Conservation (phyloP, 768 basidiomycete genomes). For the Termitomyces sp. region DNA sequence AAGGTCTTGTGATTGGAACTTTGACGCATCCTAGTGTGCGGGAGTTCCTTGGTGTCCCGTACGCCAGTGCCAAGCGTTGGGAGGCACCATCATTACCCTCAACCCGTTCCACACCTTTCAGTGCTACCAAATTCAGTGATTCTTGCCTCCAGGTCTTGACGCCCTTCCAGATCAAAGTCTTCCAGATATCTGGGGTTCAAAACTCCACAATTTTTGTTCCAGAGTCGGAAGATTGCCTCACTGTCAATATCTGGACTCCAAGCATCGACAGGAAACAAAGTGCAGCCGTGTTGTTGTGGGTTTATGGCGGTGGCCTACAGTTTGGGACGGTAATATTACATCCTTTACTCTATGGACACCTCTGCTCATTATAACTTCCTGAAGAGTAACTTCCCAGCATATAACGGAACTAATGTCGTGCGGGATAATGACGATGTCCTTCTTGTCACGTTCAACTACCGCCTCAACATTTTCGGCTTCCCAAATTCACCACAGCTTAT, state of each 20-base stretch:
- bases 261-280: conserved; percentile 26
- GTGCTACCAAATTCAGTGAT: conserved; percentile 26
- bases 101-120: conserved; percentile 16
- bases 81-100: conserved; percentile 25
- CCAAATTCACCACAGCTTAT: conserved; percentile 36
- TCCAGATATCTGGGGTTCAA: conserved; percentile 19
- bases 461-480: conserved; percentile 36
- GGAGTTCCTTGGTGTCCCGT: conserved; percentile 34
- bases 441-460: conserved; percentile 35
- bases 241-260: conserved; percentile 37
- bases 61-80: conserved; percentile 31
- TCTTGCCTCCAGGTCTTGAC: conserved; percentile 27
- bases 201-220: conserved; percentile 22
- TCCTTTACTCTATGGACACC: no score
- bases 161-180: conserved; percentile 19
- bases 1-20: conserved; percentile 29
- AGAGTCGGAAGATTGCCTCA: conserved; percentile 34
- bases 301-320: conserved; percentile 36
- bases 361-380: no score
- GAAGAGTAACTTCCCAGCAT: conserved; percentile 28
- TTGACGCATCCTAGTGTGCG: conserved; percentile 24
- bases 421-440: conserved; percentile 32
- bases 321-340: conserved; percentile 32
- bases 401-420: conserved; percentile 30
- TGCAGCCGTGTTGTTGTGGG: conserved; percentile 34